These are phyloP conservation scores for Leishmania arabica DNA, from an alignment of 208 protist genomes.

Conservation along the genomic window DNA sequence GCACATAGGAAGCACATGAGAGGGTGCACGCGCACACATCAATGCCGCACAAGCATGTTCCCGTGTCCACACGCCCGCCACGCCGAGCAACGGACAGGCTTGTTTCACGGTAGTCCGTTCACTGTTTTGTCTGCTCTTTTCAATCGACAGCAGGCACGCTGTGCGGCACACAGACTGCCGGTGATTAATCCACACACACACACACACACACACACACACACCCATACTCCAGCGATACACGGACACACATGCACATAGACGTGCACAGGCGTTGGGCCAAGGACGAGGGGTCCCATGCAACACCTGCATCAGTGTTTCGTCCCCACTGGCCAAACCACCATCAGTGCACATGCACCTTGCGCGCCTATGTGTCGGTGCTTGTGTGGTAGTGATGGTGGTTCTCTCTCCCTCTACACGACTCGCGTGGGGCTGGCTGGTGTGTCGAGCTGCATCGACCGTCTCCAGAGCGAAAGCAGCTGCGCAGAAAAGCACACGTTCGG, in stretches of 20 bases:
- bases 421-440: no score
- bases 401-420: background rate
- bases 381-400: background rate
- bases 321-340: background rate
- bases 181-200: background rate
- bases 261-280: background rate
- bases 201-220: background rate
- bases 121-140: no score
- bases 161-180: background rate
- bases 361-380: slow-evolving; percentile 12
- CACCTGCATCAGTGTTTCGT: background rate
- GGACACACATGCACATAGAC: background rate
- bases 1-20: background rate
- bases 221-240: background rate
- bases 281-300: background rate
- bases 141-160: background rate
- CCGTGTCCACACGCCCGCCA: background rate
- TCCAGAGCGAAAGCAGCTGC: slow-evolving; percentile 66
- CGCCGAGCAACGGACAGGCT: background rate
- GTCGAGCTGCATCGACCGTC: background rate
- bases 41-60: background rate
- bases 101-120: no score
- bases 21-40: background rate
- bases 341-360: background rate
- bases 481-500: slow-evolving; percentile 74